Evolutionary conservation across 805 yeast genomes (phyloP), one percentile per base, ranked within the genome.

Genomic region (Metschnikowia lochheadii): DNA sequence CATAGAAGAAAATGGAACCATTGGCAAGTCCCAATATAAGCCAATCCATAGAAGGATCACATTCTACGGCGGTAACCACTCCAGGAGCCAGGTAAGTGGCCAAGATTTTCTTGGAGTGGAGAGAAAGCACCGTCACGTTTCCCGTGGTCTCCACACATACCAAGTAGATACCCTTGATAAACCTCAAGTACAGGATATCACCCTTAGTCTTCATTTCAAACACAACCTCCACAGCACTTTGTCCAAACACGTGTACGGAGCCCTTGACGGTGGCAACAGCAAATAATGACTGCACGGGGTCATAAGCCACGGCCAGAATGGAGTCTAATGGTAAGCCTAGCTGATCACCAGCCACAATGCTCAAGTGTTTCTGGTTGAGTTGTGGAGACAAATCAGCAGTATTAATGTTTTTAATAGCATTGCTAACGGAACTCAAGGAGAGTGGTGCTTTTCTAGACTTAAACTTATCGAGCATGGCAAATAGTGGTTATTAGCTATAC

Each of bases 41-140:
- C 89, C 94, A 94, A 66, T 91, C 97, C 56, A 94, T 65, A 0
- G 95, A 78, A 2, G 97, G 97, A 61, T 94, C 99, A 0, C 86
- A 67, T 51, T 81, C 94, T 13, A 84, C 72, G 2, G 87, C 77
- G 1, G 87, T 76, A n/a, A 91, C 77, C 11, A 78, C 74, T 1
- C 87, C 83, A 1, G 87, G 85, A 1, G 89, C 78, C 52, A 78
- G 76, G 58, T 80, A 80, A 1, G 82, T 77, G 18, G 81, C 79
- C 48, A 92, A 65, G 7, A 86, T 71, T 52, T 77, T 73, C 59
- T 84, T 83, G 6, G 85, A 70, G 49, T 81, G 80, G 20, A 92
- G 62, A 0, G 96, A 89, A 40, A 88, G 77, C 3, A 92, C 85
- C 23, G 80, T 73, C 6, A 94, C 73, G 3, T 78, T 77, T 38